phyloP scores from a whole-genome alignment of 305 asterid genomes.

The Fraxinus platypoda region DNA sequence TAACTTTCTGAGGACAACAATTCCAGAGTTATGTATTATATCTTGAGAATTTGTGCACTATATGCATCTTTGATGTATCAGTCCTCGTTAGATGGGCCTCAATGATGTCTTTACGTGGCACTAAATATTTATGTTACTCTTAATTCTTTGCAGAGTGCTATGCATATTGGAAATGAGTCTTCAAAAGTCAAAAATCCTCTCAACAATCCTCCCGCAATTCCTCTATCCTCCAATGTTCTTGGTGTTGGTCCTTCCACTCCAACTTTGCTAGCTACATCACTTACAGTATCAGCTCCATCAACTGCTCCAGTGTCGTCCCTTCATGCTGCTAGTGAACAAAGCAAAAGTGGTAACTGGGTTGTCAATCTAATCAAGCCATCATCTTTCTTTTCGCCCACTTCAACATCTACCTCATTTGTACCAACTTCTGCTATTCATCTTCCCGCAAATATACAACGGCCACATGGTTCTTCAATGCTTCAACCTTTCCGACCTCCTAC shows the following conservation, averaged over 20 bases:
- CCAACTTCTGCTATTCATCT: background rate
- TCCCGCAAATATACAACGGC: background rate
- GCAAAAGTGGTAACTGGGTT: background rate
- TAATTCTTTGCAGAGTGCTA: background rate
- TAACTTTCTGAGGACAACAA: background rate
- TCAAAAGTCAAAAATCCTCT: conserved; percentile 1
- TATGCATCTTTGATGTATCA: background rate
- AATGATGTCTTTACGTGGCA: background rate
- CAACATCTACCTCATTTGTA: background rate
- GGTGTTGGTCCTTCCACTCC: background rate
- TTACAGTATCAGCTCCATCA: background rate
- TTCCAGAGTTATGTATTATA: background rate
- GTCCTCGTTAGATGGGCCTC: background rate
- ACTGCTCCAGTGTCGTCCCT: background rate
- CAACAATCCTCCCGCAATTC: background rate
- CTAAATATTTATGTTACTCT: background rate
- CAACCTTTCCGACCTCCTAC: background rate
- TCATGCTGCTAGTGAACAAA: background rate
- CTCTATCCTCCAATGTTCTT: background rate
- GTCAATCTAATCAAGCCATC: background rate
- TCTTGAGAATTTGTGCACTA: background rate
- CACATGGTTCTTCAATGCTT: background rate
- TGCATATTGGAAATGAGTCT: background rate
- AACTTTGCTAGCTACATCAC: background rate
- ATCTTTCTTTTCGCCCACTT: background rate